phyloP scores from a whole-genome alignment of 768 basidiomycete genomes.

The Serendipita sp. region DNA sequence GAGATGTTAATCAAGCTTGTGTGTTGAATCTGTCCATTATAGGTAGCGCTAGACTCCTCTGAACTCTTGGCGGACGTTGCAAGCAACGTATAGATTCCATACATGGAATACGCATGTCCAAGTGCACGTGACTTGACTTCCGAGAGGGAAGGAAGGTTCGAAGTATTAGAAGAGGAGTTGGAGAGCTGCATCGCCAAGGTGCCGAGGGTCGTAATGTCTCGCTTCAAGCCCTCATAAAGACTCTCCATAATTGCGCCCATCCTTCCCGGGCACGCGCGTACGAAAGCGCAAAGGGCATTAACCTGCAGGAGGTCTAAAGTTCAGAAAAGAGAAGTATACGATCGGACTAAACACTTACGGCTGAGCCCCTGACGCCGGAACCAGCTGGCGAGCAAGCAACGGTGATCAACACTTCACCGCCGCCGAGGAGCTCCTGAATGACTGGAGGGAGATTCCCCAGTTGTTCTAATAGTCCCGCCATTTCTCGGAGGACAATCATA shows the following conservation, averaged over 20 bases:
- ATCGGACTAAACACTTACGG: neutral
- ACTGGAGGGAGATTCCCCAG: conserved; percentile 85
- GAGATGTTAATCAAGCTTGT: conserved; percentile 1
- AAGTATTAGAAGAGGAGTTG: neutral
- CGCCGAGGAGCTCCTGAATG: conserved; percentile 39
- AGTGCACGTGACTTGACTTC: conserved; percentile 59
- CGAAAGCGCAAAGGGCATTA: neutral
- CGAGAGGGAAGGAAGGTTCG: conserved; percentile 14
- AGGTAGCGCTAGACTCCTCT: neutral
- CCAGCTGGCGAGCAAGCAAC: neutral
- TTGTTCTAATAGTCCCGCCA: conserved; percentile 71
- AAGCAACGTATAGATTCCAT: conserved; percentile 84
- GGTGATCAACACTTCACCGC: neutral
- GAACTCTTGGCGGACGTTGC: conserved; percentile 53
- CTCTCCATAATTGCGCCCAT: neutral
- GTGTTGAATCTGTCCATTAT: neutral
- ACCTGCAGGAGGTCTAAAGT: neutral
- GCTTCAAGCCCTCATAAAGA: conserved; percentile 50
- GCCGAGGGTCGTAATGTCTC: conserved; percentile 59
- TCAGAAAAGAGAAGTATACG: neutral
- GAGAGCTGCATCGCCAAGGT: conserved; percentile 46
- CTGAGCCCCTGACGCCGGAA: neutral
- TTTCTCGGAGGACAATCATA: conserved; percentile 62
- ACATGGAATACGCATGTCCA: conserved; percentile 80
- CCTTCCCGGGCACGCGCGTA: neutral